Evolutionary conservation across 2,329 filamentous ascomycete species (phyloP).

Genomic region (Cladosporium sp.): DNA sequence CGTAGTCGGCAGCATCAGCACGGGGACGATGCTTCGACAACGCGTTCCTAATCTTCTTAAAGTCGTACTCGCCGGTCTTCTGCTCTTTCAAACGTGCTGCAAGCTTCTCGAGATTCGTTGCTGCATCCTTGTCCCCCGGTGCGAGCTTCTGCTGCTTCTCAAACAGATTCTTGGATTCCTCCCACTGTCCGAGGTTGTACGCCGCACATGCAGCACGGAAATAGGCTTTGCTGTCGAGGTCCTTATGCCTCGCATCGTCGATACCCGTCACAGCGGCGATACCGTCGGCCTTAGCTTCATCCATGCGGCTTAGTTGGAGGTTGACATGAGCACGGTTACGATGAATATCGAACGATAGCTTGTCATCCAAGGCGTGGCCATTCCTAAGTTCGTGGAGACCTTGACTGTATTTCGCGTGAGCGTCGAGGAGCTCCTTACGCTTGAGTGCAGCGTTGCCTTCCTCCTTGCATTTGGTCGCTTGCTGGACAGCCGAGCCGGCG

Average conservation of each 20-base stretch:
- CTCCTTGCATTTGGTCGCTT: constrained; percentile 22
- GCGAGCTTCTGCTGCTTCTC: constrained; percentile 11
- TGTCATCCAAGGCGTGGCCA: background rate
- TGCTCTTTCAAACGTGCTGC: constrained; percentile 14
- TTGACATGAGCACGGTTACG: constrained; percentile 32
- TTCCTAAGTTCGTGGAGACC: constrained; percentile 14
- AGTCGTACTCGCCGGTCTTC: constrained; percentile 13
- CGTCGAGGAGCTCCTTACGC: constrained; percentile 17
- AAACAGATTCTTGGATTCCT: constrained; percentile 13
- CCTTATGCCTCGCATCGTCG: constrained; percentile 25
- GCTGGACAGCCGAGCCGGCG: background rate
- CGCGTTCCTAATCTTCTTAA: constrained; percentile 1
- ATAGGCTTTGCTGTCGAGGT: constrained; percentile 20
- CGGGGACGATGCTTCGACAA: constrained; percentile 8
- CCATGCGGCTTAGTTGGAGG: constrained; percentile 24
- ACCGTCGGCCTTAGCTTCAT: constrained; percentile 29
- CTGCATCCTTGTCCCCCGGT: constrained; percentile 13
- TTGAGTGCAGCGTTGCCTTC: constrained; percentile 26
- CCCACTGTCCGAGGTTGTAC: constrained; percentile 16
- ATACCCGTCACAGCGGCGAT: constrained; percentile 23
- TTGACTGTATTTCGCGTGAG: constrained; percentile 17
- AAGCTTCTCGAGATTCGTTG: constrained; percentile 2
- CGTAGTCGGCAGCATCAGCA: constrained; percentile 33
- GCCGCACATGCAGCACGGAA: constrained; percentile 17
- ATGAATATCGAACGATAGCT: constrained; percentile 12